A percentile compares a stretch with the other conserved stretches of the same genome.
phyloP scores from a whole-genome alignment of 805 yeast genomes.

The Candida nanaspora region DNA sequence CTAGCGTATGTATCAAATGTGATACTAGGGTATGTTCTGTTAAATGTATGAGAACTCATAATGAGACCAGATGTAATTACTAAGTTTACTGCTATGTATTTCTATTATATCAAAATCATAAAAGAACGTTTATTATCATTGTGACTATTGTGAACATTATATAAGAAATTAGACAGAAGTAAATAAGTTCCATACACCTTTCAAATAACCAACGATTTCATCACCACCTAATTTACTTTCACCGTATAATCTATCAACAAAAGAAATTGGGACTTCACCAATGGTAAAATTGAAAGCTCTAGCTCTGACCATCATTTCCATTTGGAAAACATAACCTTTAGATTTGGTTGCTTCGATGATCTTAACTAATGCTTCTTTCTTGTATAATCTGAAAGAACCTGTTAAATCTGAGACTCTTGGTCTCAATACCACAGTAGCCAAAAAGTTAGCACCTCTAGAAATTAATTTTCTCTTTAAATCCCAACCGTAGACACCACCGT shows the following conservation, averaged over 20 bases:
- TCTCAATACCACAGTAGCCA: slow-evolving; percentile 63
- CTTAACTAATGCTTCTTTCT: slow-evolving; percentile 58
- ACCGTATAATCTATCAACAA: slow-evolving; percentile 74
- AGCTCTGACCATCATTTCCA: slow-evolving; percentile 86
- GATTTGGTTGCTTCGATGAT: slow-evolving; percentile 62
- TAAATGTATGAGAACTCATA: slow-evolving; percentile 32
- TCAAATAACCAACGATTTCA: slow-evolving; percentile 69
- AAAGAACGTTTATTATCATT: no score
- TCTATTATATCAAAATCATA: no score
- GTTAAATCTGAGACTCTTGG: slow-evolving; percentile 71
- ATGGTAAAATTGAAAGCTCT: slow-evolving; percentile 64
- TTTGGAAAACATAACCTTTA: slow-evolving; percentile 79
- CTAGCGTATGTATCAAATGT: slow-evolving; percentile 34
- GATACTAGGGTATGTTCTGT: slow-evolving; percentile 34
- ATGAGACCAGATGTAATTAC: slow-evolving; percentile 36
- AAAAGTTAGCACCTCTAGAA: slow-evolving; percentile 73
- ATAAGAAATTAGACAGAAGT: slow-evolving; percentile 41
- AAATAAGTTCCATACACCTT: slow-evolving; percentile 69
- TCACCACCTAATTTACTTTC: slow-evolving; percentile 76
- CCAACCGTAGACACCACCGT: slow-evolving; percentile 84
- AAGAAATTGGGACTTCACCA: slow-evolving; percentile 73
- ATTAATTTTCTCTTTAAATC: slow-evolving; percentile 72
- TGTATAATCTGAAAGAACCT: slow-evolving; percentile 71
- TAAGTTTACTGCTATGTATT: no score
- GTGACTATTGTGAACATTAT: no score